These are phyloP conservation scores for Chondrostereum purpureum DNA, from an alignment of 1,284 basidiomycete species.

Conservation along the genomic window DNA sequence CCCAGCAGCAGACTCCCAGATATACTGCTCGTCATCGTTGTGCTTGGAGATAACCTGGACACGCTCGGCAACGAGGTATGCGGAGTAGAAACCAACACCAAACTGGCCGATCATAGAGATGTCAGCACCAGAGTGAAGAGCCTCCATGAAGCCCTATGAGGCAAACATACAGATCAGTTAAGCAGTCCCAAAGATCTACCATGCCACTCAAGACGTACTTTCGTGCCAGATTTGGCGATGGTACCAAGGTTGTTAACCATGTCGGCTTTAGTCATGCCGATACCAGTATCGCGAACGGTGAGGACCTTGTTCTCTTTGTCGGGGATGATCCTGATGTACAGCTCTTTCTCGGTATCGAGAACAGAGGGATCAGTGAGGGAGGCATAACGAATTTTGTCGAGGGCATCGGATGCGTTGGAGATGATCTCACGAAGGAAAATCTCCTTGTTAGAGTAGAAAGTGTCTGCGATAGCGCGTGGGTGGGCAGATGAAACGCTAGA, in stretches of 20 bases:
- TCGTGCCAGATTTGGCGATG: constrained; percentile 96
- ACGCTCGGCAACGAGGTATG: constrained; percentile 97
- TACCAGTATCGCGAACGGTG: constrained; percentile 91
- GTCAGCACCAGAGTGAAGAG: constrained; percentile 93
- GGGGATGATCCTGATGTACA: constrained; percentile 87
- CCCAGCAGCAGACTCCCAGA: constrained; percentile 99
- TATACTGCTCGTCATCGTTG: constrained; percentile 99
- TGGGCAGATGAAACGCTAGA: constrained; percentile 6
- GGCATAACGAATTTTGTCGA: constrained; percentile 95
- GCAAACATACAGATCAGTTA: constrained; percentile 3
- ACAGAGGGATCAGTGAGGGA: constrained; percentile 87
- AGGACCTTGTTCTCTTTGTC: constrained; percentile 96
- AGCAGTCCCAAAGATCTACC: constrained; percentile 7
- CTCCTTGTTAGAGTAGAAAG: constrained; percentile 98
- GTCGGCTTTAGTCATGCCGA: constrained; percentile 99
- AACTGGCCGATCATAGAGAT: constrained; percentile 94
- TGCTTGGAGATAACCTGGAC: constrained; percentile 99
- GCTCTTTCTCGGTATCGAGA: constrained; percentile 85
- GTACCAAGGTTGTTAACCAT: constrained; percentile 99
- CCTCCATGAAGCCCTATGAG: constrained; percentile 91
- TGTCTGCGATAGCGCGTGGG: constrained; percentile 69
- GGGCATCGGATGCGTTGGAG: constrained; percentile 89
- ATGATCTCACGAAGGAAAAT: constrained; percentile 96
- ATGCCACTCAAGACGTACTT: constrained; percentile 39
- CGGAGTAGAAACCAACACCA: constrained; percentile 99